Base-by-base conservation (phyloP, 441 rosid genomes). In the Euphorbia celastroides region DNA sequence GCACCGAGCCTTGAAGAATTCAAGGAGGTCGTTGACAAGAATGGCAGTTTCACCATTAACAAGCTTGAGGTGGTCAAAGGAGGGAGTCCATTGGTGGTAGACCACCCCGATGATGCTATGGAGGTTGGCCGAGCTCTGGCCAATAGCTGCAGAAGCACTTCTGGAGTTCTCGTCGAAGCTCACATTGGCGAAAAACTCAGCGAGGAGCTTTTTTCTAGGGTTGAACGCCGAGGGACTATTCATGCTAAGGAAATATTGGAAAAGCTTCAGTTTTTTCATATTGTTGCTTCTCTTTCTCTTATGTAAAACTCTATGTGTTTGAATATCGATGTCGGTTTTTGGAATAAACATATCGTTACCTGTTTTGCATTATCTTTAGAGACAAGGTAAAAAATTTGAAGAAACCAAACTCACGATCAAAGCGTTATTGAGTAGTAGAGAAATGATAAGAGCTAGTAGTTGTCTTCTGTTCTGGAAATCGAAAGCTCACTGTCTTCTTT, bases 61-160 rank as follows among this genome's bases (percentile, higher is more conserved):
- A 87, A 81, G 79, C 94, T 93, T 14, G 86, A 87, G 56, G 75
- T 93, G 20, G 84, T 87, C 83, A 90, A 93, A 73, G 98, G 97
- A 64, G 98, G 98, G 8, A 93, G 97, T 70, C 98, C 98, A 2
- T 70, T 93, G n/a, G 98, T 93, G 57, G 94, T 93, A 16, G 83
- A 68, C 69, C 77, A 71, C n/a, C 98, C 94, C 0, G 94, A 93
- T 3, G 78, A 90, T 44, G 79, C 82, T 1, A 63, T 70, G 0
- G 94, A 88, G 76, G 89, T 90, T 0, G 94, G 97, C 28, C 88
- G 79, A 42, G 96, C 96, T 56, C 65, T 90, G 3, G 88, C 90
- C 65, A 86, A 78, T 36, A 84, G 78, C 67, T 87, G 97, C 75
- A 81, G 93, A 65, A 93, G 94, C 22, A 87, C 88, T 19, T 81